Conservation (phyloP, 2,329 filamentous ascomycete species). For the Aspergillus sergii region DNA sequence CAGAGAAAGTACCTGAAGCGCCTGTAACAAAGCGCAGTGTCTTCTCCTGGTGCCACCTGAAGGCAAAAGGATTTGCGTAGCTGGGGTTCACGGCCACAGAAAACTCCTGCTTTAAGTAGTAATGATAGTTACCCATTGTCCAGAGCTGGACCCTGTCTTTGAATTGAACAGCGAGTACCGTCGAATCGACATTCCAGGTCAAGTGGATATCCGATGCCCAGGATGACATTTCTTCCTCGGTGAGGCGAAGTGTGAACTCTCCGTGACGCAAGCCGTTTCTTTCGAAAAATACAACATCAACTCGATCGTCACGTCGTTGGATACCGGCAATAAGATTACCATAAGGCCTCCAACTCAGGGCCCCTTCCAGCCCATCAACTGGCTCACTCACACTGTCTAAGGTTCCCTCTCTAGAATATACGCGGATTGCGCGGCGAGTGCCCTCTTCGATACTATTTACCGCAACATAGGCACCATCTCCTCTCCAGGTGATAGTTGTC, state of each 20-base stretch:
- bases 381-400: slow-evolving; percentile 94
- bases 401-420: slow-evolving; percentile 86
- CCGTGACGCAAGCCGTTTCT: slow-evolving; percentile 96
- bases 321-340: slow-evolving; percentile 90
- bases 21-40: slow-evolving; percentile 67
- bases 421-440: slow-evolving; percentile 76
- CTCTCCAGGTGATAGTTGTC: slow-evolving; percentile 84
- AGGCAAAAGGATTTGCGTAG: slow-evolving; percentile 28
- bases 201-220: slow-evolving; percentile 65
- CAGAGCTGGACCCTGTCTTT: slow-evolving; percentile 81
- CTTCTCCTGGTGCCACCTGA: slow-evolving; percentile 83
- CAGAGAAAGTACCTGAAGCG: slow-evolving; percentile 45
- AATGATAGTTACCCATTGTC: slow-evolving; percentile 98
- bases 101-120: slow-evolving; percentile 94
- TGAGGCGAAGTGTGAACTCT: slow-evolving; percentile 78
- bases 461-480: slow-evolving; percentile 88
- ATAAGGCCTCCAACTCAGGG: slow-evolving; percentile 86
- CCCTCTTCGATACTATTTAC: slow-evolving; percentile 75
- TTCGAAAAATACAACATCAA: slow-evolving; percentile 93
- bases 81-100: slow-evolving; percentile 40
- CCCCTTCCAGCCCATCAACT: slow-evolving; percentile 84
- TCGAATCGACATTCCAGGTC: slow-evolving; percentile 90
- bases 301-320: slow-evolving; percentile 67
- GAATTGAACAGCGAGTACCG: slow-evolving; percentile 80
- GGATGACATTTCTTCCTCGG: slow-evolving; percentile 58